phyloP scores from a whole-genome alignment of 2,329 filamentous ascomycete species.

The Incumbomyces lentus region DNA sequence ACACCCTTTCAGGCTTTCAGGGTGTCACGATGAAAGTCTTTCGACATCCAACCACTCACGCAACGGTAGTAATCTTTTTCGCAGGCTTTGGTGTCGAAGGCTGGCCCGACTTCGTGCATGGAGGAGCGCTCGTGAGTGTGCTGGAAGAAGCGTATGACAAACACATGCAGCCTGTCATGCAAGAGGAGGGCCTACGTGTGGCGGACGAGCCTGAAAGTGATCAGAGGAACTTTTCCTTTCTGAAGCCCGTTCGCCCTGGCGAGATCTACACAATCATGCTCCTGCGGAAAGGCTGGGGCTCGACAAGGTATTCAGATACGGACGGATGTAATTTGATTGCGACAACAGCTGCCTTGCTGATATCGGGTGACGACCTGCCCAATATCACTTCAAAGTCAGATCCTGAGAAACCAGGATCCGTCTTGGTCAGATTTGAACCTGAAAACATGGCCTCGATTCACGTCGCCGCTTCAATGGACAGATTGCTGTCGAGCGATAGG shows the following conservation, averaged over 20 bases:
- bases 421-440: too few relatives aligned
- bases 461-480: too few relatives aligned
- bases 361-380: background rate
- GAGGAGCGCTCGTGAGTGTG: slow-evolving; percentile 57
- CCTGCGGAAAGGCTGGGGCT: slow-evolving; percentile 25
- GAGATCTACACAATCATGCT: slow-evolving; percentile 52
- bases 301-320: background rate
- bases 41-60: slow-evolving; percentile 50
- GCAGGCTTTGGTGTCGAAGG: slow-evolving; percentile 51
- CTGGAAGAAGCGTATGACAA: slow-evolving; percentile 56
- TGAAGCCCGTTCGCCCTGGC: slow-evolving; percentile 46
- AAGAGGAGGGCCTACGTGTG: slow-evolving; percentile 31
- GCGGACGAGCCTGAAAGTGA: slow-evolving; percentile 28
- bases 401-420: background rate
- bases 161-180: slow-evolving; percentile 11
- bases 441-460: too few relatives aligned
- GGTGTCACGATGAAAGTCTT: slow-evolving; percentile 44
- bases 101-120: slow-evolving; percentile 64
- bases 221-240: background rate
- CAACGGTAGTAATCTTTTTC: slow-evolving; percentile 56
- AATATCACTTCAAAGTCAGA: background rate
- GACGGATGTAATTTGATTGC: background rate
- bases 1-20: slow-evolving; percentile 30
- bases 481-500: too few relatives aligned
- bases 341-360: background rate